Conservation (phyloP, 257 asterid species). For the Buddleja alternifolia region DNA sequence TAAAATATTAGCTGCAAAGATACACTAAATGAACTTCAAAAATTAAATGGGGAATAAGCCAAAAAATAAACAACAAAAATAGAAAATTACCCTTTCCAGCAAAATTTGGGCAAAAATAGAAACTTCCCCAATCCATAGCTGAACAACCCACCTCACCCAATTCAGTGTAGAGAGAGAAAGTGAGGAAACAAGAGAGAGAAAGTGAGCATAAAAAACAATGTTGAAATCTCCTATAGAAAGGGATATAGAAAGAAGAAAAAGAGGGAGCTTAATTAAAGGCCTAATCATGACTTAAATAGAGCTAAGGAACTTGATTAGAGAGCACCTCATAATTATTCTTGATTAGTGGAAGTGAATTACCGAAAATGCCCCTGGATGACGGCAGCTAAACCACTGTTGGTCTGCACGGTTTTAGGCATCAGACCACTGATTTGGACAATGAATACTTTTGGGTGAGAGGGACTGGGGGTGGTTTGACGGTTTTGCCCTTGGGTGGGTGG, state of each 20-base stretch:
- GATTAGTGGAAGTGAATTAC: conserved; percentile 14
- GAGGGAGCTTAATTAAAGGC: conserved; percentile 18
- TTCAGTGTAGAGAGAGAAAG: conserved; percentile 41
- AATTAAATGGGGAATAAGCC: not conserved
- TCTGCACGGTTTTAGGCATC: conserved; percentile 40
- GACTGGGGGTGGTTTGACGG: conserved; percentile 33
- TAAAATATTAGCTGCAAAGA: not conserved
- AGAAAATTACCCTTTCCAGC: conserved; percentile 41
- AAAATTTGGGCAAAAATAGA: conserved; percentile 33
- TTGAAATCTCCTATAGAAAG: conserved; percentile 1
- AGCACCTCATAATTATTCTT: not conserved
- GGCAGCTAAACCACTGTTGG: conserved; percentile 27
- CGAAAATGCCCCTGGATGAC: conserved; percentile 40
- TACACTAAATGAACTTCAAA: conserved; percentile 9
- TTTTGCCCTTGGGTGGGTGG: conserved; percentile 26
- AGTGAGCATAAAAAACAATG: not conserved
- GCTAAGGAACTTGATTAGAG: conserved; percentile 12
- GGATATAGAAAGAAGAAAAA: conserved; percentile 11
- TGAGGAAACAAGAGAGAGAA: conserved; percentile 17
- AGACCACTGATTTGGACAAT: conserved; percentile 45
- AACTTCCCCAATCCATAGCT: conserved; percentile 40
- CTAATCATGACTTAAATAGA: conserved; percentile 35
- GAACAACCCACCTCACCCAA: conserved; percentile 29
- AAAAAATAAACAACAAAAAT: not conserved
- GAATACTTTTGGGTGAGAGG: conserved; percentile 51